Evolutionary conservation across 2,329 filamentous ascomycete species (phyloP), one percentile per base, ranked within the genome.

Genomic region (Emericellopsis atlantica): DNA sequence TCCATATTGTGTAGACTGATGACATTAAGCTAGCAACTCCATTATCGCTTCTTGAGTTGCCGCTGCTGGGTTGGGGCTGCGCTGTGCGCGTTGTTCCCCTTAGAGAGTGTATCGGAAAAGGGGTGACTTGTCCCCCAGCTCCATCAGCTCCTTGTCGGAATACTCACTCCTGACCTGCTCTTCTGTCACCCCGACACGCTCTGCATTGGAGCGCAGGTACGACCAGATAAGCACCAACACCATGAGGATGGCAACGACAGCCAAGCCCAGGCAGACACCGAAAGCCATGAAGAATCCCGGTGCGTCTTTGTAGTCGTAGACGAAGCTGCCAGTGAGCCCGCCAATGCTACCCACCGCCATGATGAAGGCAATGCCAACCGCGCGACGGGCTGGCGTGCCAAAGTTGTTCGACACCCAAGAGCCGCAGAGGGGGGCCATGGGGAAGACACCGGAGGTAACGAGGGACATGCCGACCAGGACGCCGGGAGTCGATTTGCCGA

Each of bases 361-460:
- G 7, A 58, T 44, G 31, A 52, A 53, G 1, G 47, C 57, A 39
- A 58, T 54, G 2, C 51, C 56, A 31, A 57, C 46, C 2, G 55
- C 56, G 1, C 57, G 48, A 34, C 55, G 58, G 2, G 45, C 47
- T 0, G 55, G 46, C n/a, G 48, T 45, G 0, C 51, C 50, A 6
- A 55, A 45, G 38, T 60, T 59, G 42, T 49, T 52, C 6, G 52
- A 44, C 33, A 49, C 52, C 56, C 1, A 79, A 6, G 52, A 48
- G 32, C 50, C 54, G 10, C 44, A 48, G 6, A 47, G 51, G 5
- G 57, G 55, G 11, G 32, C 36, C 35, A 45, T 36, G 4, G 56
- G 56, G 49, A 84, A 84, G 43, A 84, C 82, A 0, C 81, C 80
- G 43, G 81, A 62, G 0, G 79, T 79, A 1, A 74, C 79, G 0